These are phyloP conservation scores for Xylariales sp. DNA, from an alignment of 2,329 filamentous ascomycete species.

Conservation along the genomic window DNA sequence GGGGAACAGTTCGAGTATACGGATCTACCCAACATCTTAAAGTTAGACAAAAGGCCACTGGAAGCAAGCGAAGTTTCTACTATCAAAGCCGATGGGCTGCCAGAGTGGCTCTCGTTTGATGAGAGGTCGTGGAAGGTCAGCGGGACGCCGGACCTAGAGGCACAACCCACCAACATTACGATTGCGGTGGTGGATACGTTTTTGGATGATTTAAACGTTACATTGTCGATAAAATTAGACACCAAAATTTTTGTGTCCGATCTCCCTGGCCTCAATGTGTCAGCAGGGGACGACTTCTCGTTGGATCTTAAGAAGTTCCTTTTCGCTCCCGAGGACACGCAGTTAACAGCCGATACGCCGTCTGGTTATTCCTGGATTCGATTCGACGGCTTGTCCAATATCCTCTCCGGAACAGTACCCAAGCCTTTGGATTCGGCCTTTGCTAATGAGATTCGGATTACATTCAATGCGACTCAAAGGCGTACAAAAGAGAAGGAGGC, in stretches of 20 bases:
- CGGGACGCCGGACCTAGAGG: conserved; percentile 72
- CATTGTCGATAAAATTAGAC: conserved; percentile 54
- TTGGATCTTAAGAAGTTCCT: conserved; percentile 50
- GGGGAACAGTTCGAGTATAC: conserved; percentile 65
- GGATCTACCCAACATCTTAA: conserved; percentile 62
- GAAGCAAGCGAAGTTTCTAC: conserved; percentile 61
- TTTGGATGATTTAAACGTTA: conserved; percentile 68
- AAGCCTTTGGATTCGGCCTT: conserved; percentile 24
- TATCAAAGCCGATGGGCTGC: conserved; percentile 64
- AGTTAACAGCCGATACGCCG: conserved; percentile 42
- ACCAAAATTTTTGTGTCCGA: conserved; percentile 45
- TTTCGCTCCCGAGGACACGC: conserved; percentile 42
- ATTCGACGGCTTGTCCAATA: conserved; percentile 45
- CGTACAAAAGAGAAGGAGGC: conserved; percentile 41
- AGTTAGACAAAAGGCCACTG: conserved; percentile 67
- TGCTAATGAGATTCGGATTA: conserved; percentile 33
- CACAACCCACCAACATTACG: conserved; percentile 70
- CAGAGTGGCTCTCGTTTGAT: conserved; percentile 78
- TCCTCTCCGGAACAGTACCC: conserved; percentile 46
- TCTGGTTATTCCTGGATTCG: conserved; percentile 49
- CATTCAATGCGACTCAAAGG: conserved; percentile 44
- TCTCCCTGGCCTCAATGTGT: conserved; percentile 47
- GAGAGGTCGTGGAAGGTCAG: conserved; percentile 68
- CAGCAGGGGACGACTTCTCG: conserved; percentile 45
- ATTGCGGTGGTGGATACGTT: conserved; percentile 70